Base-by-base conservation (phyloP, 768 basidiomycete species). In the Sporobolomyces pararoseus region DNA sequence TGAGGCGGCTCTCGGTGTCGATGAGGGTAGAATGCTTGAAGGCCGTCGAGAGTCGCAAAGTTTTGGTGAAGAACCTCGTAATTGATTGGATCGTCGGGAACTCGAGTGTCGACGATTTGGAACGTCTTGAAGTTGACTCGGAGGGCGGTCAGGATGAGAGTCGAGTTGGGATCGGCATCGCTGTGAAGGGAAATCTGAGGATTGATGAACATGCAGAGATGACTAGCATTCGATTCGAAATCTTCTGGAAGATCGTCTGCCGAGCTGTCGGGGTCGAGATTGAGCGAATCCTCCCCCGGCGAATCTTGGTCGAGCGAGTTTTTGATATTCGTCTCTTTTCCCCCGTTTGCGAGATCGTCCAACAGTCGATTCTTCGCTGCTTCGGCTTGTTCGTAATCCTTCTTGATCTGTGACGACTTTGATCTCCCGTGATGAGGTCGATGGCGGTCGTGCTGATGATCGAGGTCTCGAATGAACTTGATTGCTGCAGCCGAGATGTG, bases 401-500 rank as follows among this genome's bases (percentile, higher is more conserved):
- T 68, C 46, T 39, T 46, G 51, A 34, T 42, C 52, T 35, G 29
- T 3, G 46, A 13, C 47, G 64, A 59, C 34, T 46, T 60, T 32
- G 62, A 35, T 46, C 67, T 52, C 37, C 37, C 21, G 21, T 65
- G 16, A 47, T 57, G 4, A 59, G 61, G 7, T 44, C 47, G 35
- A 54, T 47, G 64, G n/a, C 47, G 29, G 23, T 70, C 63, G 73
- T 68, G 64, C 52, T 67, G 51, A 68, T 85, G 83, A 14, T 88
- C 88, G 81, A 92, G 89, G 75, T 93, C 90, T 62, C 88, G 84
- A 67, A 94, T 89, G 79, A 90, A 91, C 78, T 90, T 89, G 53
- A 92, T 87, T 54, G 89, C 89, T 88, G 87, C 86, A 17, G 89
- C 86, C 13, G 92, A 89, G 84, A 93, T 85, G 76, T 91, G 89